Percentiles rank a stretch among this genome's conserved stretches.
Evolutionary conservation across 1,284 basidiomycete genomes (phyloP).

Genomic region (Rhodotorula glutinis): DNA sequence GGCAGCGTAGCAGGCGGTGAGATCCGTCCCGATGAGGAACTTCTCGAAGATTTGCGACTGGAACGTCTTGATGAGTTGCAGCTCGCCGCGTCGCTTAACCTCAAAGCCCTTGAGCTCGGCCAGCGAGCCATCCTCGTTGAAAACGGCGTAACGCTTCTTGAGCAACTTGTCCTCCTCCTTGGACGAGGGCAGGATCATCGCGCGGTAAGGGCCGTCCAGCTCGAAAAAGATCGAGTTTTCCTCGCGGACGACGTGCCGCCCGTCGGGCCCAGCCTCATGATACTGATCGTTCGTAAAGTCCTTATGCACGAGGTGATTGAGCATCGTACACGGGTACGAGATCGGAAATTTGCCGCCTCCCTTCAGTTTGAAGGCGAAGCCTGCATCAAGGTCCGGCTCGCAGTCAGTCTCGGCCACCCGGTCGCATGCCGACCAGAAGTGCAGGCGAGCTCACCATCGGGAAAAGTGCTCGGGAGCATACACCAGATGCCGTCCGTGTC

Average conservation of each 20-base stretch:
- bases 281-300: conserved; percentile 98
- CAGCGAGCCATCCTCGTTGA: conserved; percentile 94
- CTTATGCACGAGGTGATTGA: conserved; percentile 95
- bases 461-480: conserved; percentile 97
- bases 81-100: conserved; percentile 94
- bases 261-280: conserved; percentile 70
- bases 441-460: conserved; percentile 59
- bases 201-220: conserved; percentile 95
- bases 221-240: conserved; percentile 99
- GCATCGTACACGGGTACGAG: conserved; percentile 99
- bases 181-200: conserved; percentile 98
- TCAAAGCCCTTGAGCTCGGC: conserved; percentile 99
- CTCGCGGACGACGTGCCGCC: conserved; percentile 79
- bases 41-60: conserved; percentile 98
- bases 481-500: conserved; percentile 99
- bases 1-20: conserved; percentile 90
- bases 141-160: conserved; percentile 99
- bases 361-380: conserved; percentile 89
- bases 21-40: conserved; percentile 87
- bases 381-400: background rate
- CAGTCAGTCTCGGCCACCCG: too few species aligned
- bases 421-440: too few species aligned
- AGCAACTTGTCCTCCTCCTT: conserved; percentile 99
- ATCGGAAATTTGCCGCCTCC: conserved; percentile 84
- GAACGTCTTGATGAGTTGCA: conserved; percentile 99